Evolutionary conservation across 164 flowering plant genomes (phyloP), one percentile per base, ranked within the genome.

Genomic region (Piper betle): DNA sequence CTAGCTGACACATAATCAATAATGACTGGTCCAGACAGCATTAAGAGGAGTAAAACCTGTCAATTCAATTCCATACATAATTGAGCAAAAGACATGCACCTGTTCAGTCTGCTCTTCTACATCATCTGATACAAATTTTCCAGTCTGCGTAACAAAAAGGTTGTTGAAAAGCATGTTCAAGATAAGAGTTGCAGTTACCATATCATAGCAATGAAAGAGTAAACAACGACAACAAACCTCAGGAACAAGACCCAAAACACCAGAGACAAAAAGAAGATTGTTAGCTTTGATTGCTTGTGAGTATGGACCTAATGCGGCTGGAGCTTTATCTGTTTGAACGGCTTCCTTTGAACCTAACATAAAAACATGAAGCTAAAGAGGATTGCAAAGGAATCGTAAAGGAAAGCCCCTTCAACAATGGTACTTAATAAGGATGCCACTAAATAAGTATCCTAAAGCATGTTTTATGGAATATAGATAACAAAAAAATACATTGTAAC

Each of bases 31-130:
- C n/a, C n/a, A n/a, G n/a, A 53, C n/a, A 53, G 6, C 12, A 6
- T 15, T 6, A 5, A 40, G 13, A 59, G 39, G 9, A 59, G 39
- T 8, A 40, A 6, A 6, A 39, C 19, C 50, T 39, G 19, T 39
- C 8, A 59, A 10, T 40, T 17, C 50, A 59, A 39, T 20, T 59
- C 41, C 15, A n/a, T 20, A 17, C n/a, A n/a, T n/a, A 17, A 37
- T 43, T 3, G 50, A 43, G 8, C 50, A 43, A 37, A 19, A 37
- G 17, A 13, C 4, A 52, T 19, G 20, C 72, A 90, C 98, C 97
- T 93, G 99, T 71, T 93, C 96, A 38, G 97, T 88, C 72, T 93
- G 99, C 62, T 85, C 99, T 69, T 90, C 97, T 2, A 93, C 80
- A 20, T 71, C 58, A n/a, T 93, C 96, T 0, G 99, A 85, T 54